Base-by-base conservation (phyloP, 2,329 filamentous ascomycete species). In the Samsoniella hepiali region DNA sequence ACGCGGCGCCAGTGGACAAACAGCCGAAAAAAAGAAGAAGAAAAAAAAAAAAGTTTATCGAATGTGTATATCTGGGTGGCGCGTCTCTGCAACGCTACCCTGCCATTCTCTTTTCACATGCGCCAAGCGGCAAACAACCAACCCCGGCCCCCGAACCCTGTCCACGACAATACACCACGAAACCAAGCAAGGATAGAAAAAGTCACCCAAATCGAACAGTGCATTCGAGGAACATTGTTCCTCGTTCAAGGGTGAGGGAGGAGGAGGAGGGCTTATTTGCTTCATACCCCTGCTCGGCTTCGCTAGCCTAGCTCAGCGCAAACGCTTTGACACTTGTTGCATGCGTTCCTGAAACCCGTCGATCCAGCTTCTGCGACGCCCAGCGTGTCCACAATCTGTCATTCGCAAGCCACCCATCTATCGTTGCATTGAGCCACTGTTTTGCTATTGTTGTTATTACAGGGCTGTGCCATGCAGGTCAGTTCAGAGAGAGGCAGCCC, bases 301-400 rank as follows among this genome's bases (percentile, higher is more conserved):
- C 22, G 22, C 32, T 29, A 36, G 34, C 32, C 44, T 49, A 11
- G 22, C 42, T 32, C 31, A 5, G 22, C 6, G 5, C 42, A 11
- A 22, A 27, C 56, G 44, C n/a, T 47, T 44, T 58, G 56, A 58
- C 31, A 58, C 56, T 22, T 47, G 32, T 58, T 36, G 56, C 44
- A 22, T 36, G 56, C n/a, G 56, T 38, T 36, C 22, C 44, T 58
- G 56, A 58, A 58, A 58, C 56, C 13, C 32, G 32, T 49, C 27
- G 56, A 58, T 58, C 27, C 31, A 58, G 56, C 31, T 17, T 58
- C 56, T 58, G 61, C 61, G 61, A 63, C 61, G 47, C 38, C 31
- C 3, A 47, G 58, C 7, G 36, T 53, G 38, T 54, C 58, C 38
- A 61, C 58, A 59, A 31, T 31, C 47, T 53, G 58, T 27, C 22